Percentiles rank a stretch among this genome's conserved stretches.
Conservation (phyloP, 306 rosid genomes). For the Echinosophora koreensis region DNA sequence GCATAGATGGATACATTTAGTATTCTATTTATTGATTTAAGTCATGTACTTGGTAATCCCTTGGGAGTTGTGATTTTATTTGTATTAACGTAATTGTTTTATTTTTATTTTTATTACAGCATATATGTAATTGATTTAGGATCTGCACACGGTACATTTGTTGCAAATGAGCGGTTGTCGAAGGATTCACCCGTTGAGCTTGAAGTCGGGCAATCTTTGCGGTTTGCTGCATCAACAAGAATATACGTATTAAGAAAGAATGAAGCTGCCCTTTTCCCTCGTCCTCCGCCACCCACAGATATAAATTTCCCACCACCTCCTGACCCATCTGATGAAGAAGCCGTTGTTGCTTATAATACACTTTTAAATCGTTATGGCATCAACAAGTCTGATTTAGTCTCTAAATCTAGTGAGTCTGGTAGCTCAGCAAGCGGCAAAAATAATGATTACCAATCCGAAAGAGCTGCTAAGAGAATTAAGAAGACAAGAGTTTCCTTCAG, state of each 20-base stretch:
- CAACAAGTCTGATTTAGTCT: constrained; percentile 55
- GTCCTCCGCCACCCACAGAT: constrained; percentile 68
- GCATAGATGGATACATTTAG: neutral
- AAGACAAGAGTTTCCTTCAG: constrained; percentile 85
- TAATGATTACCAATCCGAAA: constrained; percentile 57
- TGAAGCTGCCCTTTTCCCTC: constrained; percentile 87
- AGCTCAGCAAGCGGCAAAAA: constrained; percentile 48
- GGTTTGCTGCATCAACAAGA: constrained; percentile 98
- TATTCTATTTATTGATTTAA: constrained; percentile 5
- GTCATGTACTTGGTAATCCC: constrained; percentile 27
- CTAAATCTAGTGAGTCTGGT: constrained; percentile 58
- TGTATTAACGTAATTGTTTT: constrained; percentile 33
- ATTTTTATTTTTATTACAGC: constrained; percentile 57
- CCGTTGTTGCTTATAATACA: constrained; percentile 88
- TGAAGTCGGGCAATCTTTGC: constrained; percentile 93
- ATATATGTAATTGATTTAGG: constrained; percentile 95
- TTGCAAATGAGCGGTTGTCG: constrained; percentile 93
- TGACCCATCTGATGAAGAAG: constrained; percentile 91
- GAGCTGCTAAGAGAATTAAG: constrained; percentile 76
- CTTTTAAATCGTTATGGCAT: constrained; percentile 86
- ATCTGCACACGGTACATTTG: constrained; percentile 98
- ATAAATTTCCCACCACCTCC: constrained; percentile 87
- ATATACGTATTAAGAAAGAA: constrained; percentile 79
- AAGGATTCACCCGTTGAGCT: constrained; percentile 95
- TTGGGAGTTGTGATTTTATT: neutral